Percentiles rank a stretch among this genome's conserved stretches.
Conservation (phyloP, 2,329 filamentous ascomycete species). For the Ascochyta pisi region DNA sequence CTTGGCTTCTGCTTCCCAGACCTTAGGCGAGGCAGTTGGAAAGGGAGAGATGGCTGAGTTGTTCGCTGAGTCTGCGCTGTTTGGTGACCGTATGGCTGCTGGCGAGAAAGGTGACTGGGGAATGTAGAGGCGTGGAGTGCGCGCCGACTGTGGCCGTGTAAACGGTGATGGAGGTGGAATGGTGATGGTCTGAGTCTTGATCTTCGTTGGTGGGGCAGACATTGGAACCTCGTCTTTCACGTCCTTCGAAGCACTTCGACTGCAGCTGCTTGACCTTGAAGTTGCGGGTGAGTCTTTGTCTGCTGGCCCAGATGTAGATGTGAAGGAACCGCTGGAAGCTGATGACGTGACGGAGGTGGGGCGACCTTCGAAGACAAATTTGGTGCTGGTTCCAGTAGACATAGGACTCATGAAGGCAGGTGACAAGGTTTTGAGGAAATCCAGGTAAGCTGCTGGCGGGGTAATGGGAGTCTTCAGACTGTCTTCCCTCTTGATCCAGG, state of each 20-base stretch:
- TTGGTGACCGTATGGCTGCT: constrained; percentile 67
- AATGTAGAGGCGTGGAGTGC: constrained; percentile 71
- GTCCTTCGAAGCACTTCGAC: constrained; percentile 37
- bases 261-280: constrained; percentile 49
- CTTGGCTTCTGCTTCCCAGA: constrained; percentile 78
- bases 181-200: constrained; percentile 60
- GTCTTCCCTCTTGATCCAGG: constrained; percentile 70
- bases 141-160: constrained; percentile 68
- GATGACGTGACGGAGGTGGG: constrained; percentile 49
- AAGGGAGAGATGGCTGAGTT: constrained; percentile 72
- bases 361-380: constrained; percentile 56
- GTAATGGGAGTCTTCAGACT: constrained; percentile 83
- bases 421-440: constrained; percentile 86
- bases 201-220: constrained; percentile 53
- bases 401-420: constrained; percentile 73
- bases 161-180: constrained; percentile 68
- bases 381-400: constrained; percentile 62
- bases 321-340: constrained; percentile 45
- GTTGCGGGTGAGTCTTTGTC: constrained; percentile 45
- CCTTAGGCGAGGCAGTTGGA: constrained; percentile 75
- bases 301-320: constrained; percentile 42
- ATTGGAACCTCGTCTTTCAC: constrained; percentile 48
- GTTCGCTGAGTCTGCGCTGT: constrained; percentile 60
- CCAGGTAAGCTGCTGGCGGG: constrained; percentile 86
- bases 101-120: constrained; percentile 77